Conservation (phyloP, 257 asterid genomes). For the Nyctanthes arbortristis region DNA sequence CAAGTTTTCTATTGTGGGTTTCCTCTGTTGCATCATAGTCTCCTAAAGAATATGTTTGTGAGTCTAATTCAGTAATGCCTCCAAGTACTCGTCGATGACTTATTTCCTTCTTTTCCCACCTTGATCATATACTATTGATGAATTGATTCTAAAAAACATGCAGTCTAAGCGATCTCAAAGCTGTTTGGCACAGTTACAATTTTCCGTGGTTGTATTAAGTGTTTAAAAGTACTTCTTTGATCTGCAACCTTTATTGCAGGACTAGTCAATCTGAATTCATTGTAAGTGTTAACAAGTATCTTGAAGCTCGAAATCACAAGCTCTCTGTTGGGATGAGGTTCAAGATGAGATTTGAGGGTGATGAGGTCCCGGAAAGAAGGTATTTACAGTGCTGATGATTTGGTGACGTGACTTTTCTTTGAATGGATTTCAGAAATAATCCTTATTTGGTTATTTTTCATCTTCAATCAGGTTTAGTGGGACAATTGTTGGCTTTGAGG, state of each 20-base stretch:
- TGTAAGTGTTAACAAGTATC: constrained; percentile 82
- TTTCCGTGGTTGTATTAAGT: neutral
- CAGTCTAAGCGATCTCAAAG: neutral
- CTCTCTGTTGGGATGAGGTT: constrained; percentile 95
- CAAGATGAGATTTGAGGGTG: constrained; percentile 98
- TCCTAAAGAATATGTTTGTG: neutral
- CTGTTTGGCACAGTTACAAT: neutral
- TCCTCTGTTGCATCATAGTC: constrained; percentile 6
- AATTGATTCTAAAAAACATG: neutral
- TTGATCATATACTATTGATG: neutral
- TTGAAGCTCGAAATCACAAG: constrained; percentile 85
- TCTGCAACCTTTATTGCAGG: constrained; percentile 46
- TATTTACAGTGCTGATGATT: constrained; percentile 27
- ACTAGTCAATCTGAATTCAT: constrained; percentile 92
- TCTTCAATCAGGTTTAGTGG: constrained; percentile 81
- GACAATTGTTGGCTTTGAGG: constrained; percentile 88
- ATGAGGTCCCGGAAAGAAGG: constrained; percentile 99
- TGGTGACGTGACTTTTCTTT: neutral
- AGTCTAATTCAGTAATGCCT: neutral
- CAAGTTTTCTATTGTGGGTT: neutral
- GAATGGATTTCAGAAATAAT: neutral
- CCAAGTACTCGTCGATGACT: neutral
- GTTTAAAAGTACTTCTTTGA: constrained; percentile 7
- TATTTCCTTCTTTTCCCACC: neutral
- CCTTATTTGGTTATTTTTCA: constrained; percentile 17